Conservation (phyloP, 371 early-diverging fungal genomes). For the Enterospora canceri region DNA sequence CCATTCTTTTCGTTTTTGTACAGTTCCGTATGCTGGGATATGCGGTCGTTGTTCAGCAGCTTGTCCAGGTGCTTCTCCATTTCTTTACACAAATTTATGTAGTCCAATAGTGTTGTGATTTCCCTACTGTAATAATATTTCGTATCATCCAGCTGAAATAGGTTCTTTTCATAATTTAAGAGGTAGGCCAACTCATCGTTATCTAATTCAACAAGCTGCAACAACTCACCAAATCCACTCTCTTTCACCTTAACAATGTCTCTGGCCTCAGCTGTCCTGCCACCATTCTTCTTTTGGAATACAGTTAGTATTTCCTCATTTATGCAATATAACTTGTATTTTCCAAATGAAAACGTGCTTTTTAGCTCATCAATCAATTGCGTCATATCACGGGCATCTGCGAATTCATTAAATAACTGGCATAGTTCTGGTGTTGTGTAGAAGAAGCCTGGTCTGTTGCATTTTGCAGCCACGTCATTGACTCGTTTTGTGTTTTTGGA, state of each 20-base stretch:
- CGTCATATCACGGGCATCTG: neutral
- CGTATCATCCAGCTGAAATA: neutral
- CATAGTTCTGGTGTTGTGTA: neutral
- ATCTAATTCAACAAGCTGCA: neutral
- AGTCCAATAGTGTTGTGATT: constrained; percentile 40
- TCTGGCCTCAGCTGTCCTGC: neutral
- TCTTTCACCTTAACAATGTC: neutral
- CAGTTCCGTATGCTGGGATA: neutral
- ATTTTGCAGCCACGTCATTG: neutral
- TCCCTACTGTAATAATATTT: constrained; percentile 28
- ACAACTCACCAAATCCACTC: neutral
- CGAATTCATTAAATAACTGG: neutral
- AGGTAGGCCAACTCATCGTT: neutral
- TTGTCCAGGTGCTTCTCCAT: neutral
- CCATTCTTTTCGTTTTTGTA: neutral
- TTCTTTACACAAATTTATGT: constrained; percentile 38
- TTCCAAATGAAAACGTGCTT: neutral
- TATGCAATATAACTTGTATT: neutral
- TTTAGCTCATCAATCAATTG: neutral
- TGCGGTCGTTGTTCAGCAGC: neutral
- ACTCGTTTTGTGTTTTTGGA: neutral
- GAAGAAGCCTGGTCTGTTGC: neutral
- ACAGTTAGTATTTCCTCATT: neutral
- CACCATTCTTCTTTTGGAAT: neutral
- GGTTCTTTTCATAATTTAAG: neutral